These are phyloP conservation scores for Protomyces lactucae-debilis DNA, from an alignment of 1,139 yeast genomes.

Conservation along the genomic window DNA sequence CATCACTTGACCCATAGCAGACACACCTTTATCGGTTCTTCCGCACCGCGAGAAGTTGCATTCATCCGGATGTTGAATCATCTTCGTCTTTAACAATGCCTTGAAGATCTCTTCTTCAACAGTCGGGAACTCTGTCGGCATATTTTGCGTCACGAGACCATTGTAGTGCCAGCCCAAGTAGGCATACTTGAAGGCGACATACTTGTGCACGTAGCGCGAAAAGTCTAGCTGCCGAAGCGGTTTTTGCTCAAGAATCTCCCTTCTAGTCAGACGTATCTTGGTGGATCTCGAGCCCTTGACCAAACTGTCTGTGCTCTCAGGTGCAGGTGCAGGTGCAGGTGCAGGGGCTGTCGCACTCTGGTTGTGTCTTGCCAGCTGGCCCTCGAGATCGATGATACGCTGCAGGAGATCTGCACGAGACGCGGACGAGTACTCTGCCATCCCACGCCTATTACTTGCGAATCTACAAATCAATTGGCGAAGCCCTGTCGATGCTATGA, in stretches of 20 bases:
- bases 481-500: no score
- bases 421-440: neutral
- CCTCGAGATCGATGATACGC: neutral
- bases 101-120: constrained; percentile 72
- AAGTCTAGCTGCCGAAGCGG: constrained; percentile 50
- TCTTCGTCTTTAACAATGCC: constrained; percentile 62
- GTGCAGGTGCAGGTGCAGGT: no score
- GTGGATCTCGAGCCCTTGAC: neutral
- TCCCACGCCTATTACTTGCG: neutral
- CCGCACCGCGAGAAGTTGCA: constrained; percentile 87
- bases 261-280: neutral
- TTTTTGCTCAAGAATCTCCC: neutral
- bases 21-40: constrained; percentile 92
- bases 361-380: neutral
- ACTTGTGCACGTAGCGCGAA: constrained; percentile 58
- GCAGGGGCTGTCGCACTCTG: neutral
- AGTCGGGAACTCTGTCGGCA: constrained; percentile 74
- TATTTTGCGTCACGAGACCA: constrained; percentile 78
- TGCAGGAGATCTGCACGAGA: neutral
- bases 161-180: constrained; percentile 91
- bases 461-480: neutral
- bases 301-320: neutral
- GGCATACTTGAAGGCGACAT: constrained; percentile 74
- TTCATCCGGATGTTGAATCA: constrained; percentile 51
- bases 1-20: constrained; percentile 94